Conservation (phyloP, 2,329 filamentous ascomycete genomes). For the Dryadomyces quercivorus region DNA sequence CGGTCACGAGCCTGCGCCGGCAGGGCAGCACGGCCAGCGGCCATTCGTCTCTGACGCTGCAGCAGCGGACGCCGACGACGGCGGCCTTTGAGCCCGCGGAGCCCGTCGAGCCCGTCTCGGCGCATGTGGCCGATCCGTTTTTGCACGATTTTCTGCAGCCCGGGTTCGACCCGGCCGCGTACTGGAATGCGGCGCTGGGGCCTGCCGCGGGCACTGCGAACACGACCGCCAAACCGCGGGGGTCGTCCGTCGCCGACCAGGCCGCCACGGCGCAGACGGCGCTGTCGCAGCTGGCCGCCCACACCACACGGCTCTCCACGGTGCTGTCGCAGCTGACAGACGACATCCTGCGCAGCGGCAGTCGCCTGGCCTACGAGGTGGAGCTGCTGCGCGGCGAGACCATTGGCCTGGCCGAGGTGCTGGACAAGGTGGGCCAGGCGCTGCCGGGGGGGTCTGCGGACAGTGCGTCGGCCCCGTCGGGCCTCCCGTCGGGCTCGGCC, state of each 20-base stretch:
- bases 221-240: slow-evolving; percentile 6
- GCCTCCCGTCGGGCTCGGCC: slow-evolving; percentile 16
- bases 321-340: slow-evolving; percentile 84
- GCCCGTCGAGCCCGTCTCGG: slow-evolving; percentile 35
- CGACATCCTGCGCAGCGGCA: slow-evolving; percentile 83
- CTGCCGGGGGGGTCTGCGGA: not conserved
- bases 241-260: slow-evolving; percentile 32
- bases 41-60: slow-evolving; percentile 21
- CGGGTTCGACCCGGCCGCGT: slow-evolving; percentile 76
- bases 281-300: slow-evolving; percentile 78
- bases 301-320: slow-evolving; percentile 70
- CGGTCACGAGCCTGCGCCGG: slow-evolving; percentile 24
- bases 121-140: slow-evolving; percentile 58
- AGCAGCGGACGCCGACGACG: slow-evolving; percentile 13
- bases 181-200: slow-evolving; percentile 64
- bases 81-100: slow-evolving; percentile 22
- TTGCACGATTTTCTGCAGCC: slow-evolving; percentile 64
- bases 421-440: slow-evolving; percentile 49
- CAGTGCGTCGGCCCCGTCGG: not conserved
- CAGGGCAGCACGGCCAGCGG: slow-evolving; percentile 29
- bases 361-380: slow-evolving; percentile 84
- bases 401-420: slow-evolving; percentile 62
- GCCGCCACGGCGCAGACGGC: slow-evolving; percentile 71
- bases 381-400: slow-evolving; percentile 87
- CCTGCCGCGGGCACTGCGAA: too few relatives aligned